phyloP scores from a whole-genome alignment of 495 filamentous ascomycete species.

The Neurospora sp. region DNA sequence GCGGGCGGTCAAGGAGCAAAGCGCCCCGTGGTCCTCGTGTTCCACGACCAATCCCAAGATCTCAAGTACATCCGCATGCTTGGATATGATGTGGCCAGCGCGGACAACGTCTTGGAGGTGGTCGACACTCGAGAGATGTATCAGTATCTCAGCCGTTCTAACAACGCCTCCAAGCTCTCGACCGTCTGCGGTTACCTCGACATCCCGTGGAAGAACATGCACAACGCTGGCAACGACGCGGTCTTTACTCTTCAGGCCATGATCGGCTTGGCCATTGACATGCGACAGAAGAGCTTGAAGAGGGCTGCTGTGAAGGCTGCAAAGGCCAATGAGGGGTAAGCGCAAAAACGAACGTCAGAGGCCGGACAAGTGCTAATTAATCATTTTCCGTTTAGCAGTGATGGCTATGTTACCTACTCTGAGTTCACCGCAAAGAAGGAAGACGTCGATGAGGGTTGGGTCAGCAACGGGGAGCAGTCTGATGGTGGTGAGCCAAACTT shows the following conservation, averaged over 20 bases:
- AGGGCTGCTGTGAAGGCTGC: neutral
- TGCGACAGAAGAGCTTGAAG: conserved; percentile 8
- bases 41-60: conserved; percentile 60
- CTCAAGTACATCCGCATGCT: conserved; percentile 51
- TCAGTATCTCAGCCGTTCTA: conserved; percentile 42
- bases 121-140: conserved; percentile 65
- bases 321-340: conserved; percentile 3
- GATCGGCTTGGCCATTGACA: conserved; percentile 52
- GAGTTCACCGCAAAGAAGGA: conserved; percentile 5
- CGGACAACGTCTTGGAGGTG: conserved; percentile 47
- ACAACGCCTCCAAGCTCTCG: conserved; percentile 44
- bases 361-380: neutral
- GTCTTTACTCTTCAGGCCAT: conserved; percentile 71
- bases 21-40: conserved; percentile 67
- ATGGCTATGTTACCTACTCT: conserved; percentile 1
- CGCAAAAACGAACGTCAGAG: neutral
- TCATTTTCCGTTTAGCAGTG: neutral
- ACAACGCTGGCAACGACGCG: conserved; percentile 96
- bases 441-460: conserved; percentile 20
- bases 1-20: conserved; percentile 3
- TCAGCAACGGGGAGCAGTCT: conserved; percentile 18
- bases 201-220: conserved; percentile 53
- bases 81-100: conserved; percentile 47
- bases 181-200: conserved; percentile 53
- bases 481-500: conserved; percentile 17